Evolutionary conservation across 345 rosid species (phyloP), one percentile per base, ranked within the genome.

Genomic region (Camelina neglecta): DNA sequence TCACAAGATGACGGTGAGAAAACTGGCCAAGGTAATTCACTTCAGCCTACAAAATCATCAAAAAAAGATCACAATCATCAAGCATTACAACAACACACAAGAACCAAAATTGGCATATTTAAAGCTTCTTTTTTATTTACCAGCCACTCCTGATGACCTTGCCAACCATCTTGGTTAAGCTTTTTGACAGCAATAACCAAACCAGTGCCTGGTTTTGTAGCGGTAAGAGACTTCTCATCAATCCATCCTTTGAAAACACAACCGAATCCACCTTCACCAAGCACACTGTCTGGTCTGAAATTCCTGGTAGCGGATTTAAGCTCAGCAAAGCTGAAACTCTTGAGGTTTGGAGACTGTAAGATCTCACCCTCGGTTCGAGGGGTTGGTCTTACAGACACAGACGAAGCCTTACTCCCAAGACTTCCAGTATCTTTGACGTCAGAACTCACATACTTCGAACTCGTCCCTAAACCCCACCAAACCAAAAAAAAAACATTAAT

Each of bases 11-110:
- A 18, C 93, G 79, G 85, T 95, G 98, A 76, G 92, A 88, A 73
- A 95, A 97, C 80, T 95, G 93, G 45, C 99, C 99, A 62, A 95
- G 90, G 71, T 85, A 89, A 69, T 89, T 90, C 16, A 95, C 97
- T 84, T 95, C 99, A 8, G 97, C 97, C 99, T 95, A 85, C 83
- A 87, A 54, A 50, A 61, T 16, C 33, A 74, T 45, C 5, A 2
- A 50, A 51, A 72, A 31, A 31, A 65, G 8, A 78, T 8, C 24
- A 58, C 54, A 44, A 65, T 66, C 66, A 69, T 62, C 26, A 63
- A 55, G 21, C 44, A 38, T 49, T 8, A 39, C 8, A 60, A 38
- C 50, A 69, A 38, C 50, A 69, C 11, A 59, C 44, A 51, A 20
- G 11, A 60, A 64, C 20, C 67, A 72, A 63, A 11, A 11, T 7